Evolutionary conservation across 2,329 filamentous ascomycete genomes (phyloP).

Genomic region (Arthroderma uncinatum): DNA sequence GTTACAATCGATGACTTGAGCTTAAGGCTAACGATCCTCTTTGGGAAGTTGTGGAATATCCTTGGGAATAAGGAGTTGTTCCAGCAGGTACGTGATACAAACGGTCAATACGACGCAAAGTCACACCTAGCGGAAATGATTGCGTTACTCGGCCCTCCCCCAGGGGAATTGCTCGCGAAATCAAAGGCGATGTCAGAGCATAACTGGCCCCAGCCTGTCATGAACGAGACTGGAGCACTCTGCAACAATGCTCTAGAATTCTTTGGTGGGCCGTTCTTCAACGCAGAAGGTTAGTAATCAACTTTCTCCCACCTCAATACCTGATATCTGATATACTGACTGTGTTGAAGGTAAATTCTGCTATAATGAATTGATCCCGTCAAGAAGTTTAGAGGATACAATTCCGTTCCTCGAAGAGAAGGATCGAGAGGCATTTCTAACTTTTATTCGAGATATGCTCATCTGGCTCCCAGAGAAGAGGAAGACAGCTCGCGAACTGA

Average conservation of each 20-base stretch:
- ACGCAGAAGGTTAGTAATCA: background rate
- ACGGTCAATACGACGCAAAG: constrained; percentile 29
- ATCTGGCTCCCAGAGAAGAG: constrained; percentile 25
- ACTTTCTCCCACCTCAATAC: background rate
- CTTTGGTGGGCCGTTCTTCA: constrained; percentile 21
- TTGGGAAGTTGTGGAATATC: constrained; percentile 19
- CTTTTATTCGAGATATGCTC: constrained; percentile 25
- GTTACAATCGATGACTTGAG: too few species aligned
- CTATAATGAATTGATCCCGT: constrained; percentile 19
- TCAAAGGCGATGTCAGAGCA: constrained; percentile 10
- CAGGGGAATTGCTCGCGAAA: constrained; percentile 24
- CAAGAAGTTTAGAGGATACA: constrained; percentile 19
- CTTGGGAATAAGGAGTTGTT: constrained; percentile 20
- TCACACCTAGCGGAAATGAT: constrained; percentile 36
- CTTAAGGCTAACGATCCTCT: too few species aligned
- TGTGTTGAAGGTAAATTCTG: constrained; percentile 19
- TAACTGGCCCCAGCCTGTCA: background rate
- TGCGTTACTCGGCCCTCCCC: constrained; percentile 31
- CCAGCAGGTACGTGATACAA: constrained; percentile 24
- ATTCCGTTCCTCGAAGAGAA: constrained; percentile 20
- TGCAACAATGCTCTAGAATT: constrained; percentile 24
- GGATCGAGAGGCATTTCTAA: constrained; percentile 24
- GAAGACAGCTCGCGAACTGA: constrained; percentile 21
- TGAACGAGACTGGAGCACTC: background rate
- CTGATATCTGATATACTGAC: background rate